Evolutionary conservation across 2,329 filamentous ascomycete genomes (phyloP).

Genomic region (Colletotrichum falcatum): DNA sequence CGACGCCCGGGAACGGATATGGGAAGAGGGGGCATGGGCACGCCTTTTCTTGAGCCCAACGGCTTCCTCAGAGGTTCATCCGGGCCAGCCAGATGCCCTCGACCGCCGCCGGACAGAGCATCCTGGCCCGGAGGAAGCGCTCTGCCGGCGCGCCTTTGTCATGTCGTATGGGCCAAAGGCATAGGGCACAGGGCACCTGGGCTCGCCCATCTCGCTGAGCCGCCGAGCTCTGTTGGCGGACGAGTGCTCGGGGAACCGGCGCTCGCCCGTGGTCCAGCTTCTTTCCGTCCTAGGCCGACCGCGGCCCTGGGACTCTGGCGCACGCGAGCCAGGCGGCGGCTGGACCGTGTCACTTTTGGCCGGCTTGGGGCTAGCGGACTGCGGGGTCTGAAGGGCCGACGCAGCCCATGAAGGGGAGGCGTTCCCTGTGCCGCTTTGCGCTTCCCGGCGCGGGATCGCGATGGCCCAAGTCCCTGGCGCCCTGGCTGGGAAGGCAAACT

Average conservation of each 20-base stretch:
- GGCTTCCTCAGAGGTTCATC: neutral
- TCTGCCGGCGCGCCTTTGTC: neutral
- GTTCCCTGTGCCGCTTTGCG: neutral
- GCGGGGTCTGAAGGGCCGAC: neutral
- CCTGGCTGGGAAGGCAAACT: neutral
- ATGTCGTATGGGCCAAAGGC: neutral
- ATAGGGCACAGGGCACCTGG: neutral
- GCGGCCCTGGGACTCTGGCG: neutral
- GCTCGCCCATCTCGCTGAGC: neutral
- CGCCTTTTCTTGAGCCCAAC: neutral
- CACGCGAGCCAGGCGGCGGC: neutral
- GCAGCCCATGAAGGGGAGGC: neutral
- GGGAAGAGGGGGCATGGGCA: no score
- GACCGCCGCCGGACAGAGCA: no score
- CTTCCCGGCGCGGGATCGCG: constrained; percentile 6
- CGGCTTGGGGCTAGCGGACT: neutral
- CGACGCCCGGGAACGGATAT: neutral
- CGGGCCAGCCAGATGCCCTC: neutral
- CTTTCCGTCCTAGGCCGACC: neutral
- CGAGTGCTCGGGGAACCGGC: neutral
- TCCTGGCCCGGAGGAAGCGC: neutral
- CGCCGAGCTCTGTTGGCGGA: neutral
- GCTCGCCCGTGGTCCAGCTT: neutral
- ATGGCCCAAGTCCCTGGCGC: neutral
- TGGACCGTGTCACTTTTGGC: neutral